Percentiles rank a stretch among this genome's conserved stretches.
phyloP scores from a whole-genome alignment of 2,329 filamentous ascomycete species.

The Fusarium avenaceum region DNA sequence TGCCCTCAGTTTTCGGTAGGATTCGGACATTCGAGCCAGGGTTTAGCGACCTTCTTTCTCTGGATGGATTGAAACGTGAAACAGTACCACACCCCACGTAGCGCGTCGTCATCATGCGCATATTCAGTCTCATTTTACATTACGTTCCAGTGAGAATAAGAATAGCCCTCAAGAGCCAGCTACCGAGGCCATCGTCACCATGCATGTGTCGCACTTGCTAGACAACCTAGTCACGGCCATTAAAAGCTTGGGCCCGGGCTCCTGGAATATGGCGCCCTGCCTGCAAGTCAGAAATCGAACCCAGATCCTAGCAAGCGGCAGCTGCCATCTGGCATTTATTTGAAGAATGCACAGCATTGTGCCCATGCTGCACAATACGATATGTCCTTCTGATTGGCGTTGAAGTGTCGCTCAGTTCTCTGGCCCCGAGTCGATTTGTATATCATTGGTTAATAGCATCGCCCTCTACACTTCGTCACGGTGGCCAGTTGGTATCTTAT shows the following conservation, averaged over 20 bases:
- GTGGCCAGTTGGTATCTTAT: neutral
- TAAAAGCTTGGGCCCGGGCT: conserved; percentile 22
- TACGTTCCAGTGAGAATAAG: conserved; percentile 9
- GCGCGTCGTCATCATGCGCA: conserved; percentile 33
- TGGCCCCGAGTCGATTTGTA: neutral
- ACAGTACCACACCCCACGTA: conserved; percentile 43
- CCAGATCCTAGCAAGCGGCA: conserved; percentile 16
- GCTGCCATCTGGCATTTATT: conserved; percentile 18
- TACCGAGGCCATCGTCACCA: conserved; percentile 29
- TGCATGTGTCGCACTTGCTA: conserved; percentile 31
- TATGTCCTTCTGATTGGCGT: conserved; percentile 8
- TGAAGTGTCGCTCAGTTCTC: neutral
- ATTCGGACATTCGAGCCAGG: conserved; percentile 27
- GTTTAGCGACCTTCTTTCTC: conserved; percentile 35
- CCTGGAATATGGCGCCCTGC: conserved; percentile 26
- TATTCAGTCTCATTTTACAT: conserved; percentile 25
- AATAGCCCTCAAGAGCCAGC: conserved; percentile 5
- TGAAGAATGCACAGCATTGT: conserved; percentile 14
- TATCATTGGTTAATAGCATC: neutral
- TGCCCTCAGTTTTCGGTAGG: conserved; percentile 29
- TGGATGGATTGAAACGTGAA: conserved; percentile 46
- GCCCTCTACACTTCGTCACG: neutral
- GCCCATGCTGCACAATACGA: conserved; percentile 6
- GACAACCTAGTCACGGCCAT: neutral
- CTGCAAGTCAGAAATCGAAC: conserved; percentile 13